Base-by-base conservation (phyloP, 495 filamentous ascomycete species). In the Neurospora pannonica region DNA sequence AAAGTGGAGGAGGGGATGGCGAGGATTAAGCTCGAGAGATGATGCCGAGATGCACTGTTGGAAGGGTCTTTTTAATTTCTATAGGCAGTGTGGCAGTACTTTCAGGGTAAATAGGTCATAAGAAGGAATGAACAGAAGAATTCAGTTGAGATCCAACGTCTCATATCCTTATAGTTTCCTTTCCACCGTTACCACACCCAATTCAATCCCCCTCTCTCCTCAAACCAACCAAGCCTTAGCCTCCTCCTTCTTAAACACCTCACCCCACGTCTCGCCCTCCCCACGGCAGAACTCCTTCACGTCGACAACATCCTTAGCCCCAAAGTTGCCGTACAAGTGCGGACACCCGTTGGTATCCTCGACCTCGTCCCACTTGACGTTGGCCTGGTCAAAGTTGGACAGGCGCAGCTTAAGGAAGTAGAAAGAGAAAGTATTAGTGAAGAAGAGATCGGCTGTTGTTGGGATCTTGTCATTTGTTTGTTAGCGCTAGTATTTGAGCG, bases 271-370 rank as follows among this genome's bases (percentile, higher is more conserved):
- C 82, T 83, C 71, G 11, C 77, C 80, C 24, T 79, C 80, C 39
- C 40, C 71, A 6, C 82, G 76, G 2, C 74, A 24, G 71, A 86
- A 85, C 37, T 75, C 74, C 72, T 75, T 78, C 2, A 78, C 71
- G 2, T 67, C 73, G 2, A 81, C 80, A 21, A 86, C 81, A 37
- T 87, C 85, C 3, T 76, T 75, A 17, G 72, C 79, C 19, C 85
- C 85, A 75, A 87, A 87, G 69, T 84, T 86, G 42, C 83, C 83
- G 72, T 87, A 85, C 62, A 87, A 74, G 42, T 87, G 85, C 60
- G 85, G 83, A 34, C 84, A 87, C 28, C 84, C 84, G 38, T 78
- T 76, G 6, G 79, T 75, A 13, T 74, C 79, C 34, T 74, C 73
- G 2, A 73, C 75, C 70, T 81, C 80, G 67, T 88, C 86, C 86